phyloP scores from a whole-genome alignment of 176 grass and related monocot genomes.

The Musa beccarii region DNA sequence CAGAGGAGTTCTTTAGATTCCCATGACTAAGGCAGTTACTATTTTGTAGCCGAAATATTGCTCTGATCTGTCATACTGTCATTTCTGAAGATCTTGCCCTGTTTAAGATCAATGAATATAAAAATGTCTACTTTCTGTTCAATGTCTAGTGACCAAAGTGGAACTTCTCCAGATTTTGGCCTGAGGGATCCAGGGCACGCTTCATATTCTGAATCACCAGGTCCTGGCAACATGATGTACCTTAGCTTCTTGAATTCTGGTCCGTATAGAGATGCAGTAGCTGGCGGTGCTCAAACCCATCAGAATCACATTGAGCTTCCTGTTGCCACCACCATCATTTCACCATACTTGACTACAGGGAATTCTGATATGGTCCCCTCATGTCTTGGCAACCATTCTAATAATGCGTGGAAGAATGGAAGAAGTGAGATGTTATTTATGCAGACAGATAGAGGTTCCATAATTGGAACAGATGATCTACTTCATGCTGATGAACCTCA shows the following conservation, averaged over 20 bases:
- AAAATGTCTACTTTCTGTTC: slow-evolving; percentile 75
- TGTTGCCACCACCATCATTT: slow-evolving; percentile 36
- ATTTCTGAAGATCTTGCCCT: slow-evolving; percentile 21
- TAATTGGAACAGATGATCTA: slow-evolving; percentile 29
- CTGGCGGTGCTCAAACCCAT: slow-evolving; percentile 39
- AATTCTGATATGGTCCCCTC: slow-evolving; percentile 47
- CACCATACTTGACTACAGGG: slow-evolving; percentile 43
- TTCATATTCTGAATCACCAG: slow-evolving; percentile 50
- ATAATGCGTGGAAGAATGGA: slow-evolving; percentile 51
- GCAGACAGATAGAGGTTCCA: slow-evolving; percentile 53
- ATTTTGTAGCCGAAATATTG: background rate
- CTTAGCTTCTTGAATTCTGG: slow-evolving; percentile 45
- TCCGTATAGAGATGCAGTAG: slow-evolving; percentile 42
- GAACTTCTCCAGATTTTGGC: slow-evolving; percentile 45
- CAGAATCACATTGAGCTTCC: slow-evolving; percentile 53
- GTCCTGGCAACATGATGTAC: slow-evolving; percentile 67
- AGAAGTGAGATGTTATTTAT: slow-evolving; percentile 66
- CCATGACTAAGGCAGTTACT: background rate
- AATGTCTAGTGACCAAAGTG: slow-evolving; percentile 56
- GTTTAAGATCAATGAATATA: slow-evolving; percentile 22
- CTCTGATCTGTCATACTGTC: background rate
- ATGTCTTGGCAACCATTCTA: slow-evolving; percentile 34
- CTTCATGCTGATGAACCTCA: slow-evolving; percentile 43
- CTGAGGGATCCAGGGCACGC: slow-evolving; percentile 35
- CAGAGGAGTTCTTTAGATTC: background rate